Conservation (phyloP, 1,139 yeast genomes). For the Meyerozyma carpophila region DNA sequence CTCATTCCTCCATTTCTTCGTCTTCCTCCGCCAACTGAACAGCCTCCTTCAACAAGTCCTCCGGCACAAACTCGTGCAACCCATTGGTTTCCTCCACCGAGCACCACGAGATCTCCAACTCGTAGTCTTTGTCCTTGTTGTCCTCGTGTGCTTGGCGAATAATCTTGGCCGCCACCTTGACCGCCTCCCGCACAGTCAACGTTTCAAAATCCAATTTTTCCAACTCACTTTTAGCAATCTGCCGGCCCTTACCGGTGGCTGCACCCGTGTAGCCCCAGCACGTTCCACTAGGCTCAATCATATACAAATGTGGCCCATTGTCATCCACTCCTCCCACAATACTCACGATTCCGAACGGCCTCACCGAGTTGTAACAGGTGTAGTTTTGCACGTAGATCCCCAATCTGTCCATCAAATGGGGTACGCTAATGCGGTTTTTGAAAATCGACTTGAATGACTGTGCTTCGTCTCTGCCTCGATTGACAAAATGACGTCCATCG, state of each 20-base stretch:
- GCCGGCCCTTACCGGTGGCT: slow-evolving; percentile 97
- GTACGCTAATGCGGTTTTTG: slow-evolving; percentile 71
- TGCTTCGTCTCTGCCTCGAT: slow-evolving; percentile 91
- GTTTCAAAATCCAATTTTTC: slow-evolving; percentile 79
- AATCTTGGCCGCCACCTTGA: slow-evolving; percentile 89
- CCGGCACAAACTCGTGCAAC: slow-evolving; percentile 75
- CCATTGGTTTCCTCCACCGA: slow-evolving; percentile 73
- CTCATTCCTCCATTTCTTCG: slow-evolving; percentile 56
- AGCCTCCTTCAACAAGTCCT: slow-evolving; percentile 75
- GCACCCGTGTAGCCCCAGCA: slow-evolving; percentile 98
- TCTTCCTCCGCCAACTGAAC: slow-evolving; percentile 73
- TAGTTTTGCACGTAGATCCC: slow-evolving; percentile 94
- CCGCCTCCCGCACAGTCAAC: slow-evolving; percentile 73
- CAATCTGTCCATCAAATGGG: slow-evolving; percentile 79
- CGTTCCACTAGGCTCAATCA: slow-evolving; percentile 96
- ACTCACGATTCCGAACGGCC: slow-evolving; percentile 93
- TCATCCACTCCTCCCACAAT: slow-evolving; percentile 92
- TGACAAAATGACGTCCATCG: slow-evolving; percentile 92
- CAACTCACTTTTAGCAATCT: slow-evolving; percentile 89
- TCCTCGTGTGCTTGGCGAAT: slow-evolving; percentile 95
- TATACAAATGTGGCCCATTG: slow-evolving; percentile 84
- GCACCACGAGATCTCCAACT: slow-evolving; percentile 89
- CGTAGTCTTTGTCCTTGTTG: slow-evolving; percentile 94
- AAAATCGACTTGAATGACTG: slow-evolving; percentile 71
- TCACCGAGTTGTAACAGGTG: slow-evolving; percentile 92